Conservation (phyloP, 768 basidiomycete genomes). For the Lactarius sp. region DNA sequence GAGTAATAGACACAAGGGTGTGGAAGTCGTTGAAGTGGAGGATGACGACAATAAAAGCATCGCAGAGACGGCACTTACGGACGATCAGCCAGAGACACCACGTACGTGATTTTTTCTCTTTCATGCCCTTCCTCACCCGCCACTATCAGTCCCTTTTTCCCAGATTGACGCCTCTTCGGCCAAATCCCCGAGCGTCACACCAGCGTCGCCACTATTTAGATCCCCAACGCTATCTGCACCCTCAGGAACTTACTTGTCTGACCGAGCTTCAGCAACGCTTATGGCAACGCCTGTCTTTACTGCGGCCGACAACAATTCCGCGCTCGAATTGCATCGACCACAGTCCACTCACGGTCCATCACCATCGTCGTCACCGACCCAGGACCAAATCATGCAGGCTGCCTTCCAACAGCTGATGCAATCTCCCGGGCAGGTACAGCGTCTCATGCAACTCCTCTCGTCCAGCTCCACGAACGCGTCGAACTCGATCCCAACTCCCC, state of each 20-base stretch:
- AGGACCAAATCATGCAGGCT: constrained; percentile 25
- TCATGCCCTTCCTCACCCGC: not conserved
- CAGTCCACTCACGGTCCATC: constrained; percentile 5
- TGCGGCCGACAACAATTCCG: constrained; percentile 11
- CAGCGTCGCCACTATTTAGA: constrained; percentile 9
- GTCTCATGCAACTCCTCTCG: constrained; percentile 28
- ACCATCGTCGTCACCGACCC: constrained; percentile 1
- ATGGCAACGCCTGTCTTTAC: constrained; percentile 1
- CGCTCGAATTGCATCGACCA: constrained; percentile 23
- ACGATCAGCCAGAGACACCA: constrained; percentile 6
- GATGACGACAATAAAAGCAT: constrained; percentile 39
- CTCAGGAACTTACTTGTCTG: constrained; percentile 4
- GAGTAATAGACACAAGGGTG: constrained; percentile 37
- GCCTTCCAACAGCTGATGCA: constrained; percentile 28
- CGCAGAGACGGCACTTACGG: constrained; percentile 19
- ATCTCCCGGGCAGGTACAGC: constrained; percentile 30
- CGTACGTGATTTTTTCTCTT: not conserved
- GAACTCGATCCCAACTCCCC: not conserved
- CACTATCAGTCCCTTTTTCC: constrained; percentile 14
- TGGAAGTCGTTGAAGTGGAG: constrained; percentile 35
- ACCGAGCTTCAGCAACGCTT: constrained; percentile 3
- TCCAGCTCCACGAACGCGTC: constrained; percentile 7
- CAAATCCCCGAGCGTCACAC: constrained; percentile 11
- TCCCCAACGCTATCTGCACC: not conserved
- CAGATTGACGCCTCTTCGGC: constrained; percentile 20